Evolutionary conservation across 257 asterid species (phyloP), one percentile per base, ranked within the genome.

Genomic region (Cruciata laevipes): DNA sequence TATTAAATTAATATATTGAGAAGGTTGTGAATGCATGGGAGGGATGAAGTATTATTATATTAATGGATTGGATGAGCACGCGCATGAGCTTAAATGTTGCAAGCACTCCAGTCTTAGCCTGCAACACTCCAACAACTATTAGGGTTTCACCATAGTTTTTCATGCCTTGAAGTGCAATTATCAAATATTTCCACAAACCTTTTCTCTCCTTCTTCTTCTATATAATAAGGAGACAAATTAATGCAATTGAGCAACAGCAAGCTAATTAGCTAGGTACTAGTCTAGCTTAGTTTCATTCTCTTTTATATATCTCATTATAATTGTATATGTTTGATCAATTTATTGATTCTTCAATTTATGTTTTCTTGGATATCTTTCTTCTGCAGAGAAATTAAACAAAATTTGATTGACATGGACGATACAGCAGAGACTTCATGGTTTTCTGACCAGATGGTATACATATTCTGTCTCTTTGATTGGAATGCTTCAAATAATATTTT

Each of bases 101-200:
- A n/a, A 61, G 44, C 65, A 61, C 44, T 61, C 65, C 44, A 61
- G 4, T 61, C 24, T 31, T 61, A 61, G 18, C 44, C 65, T 16
- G 37, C 44, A 12, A 61, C 65, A 31, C 65, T 61, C 65, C 65
- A 61, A 17, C 20, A 42, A 42, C 13, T 47, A 16, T 16, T 31
- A 61, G 44, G 24, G 44, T 17, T 27, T 6, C 16, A 44, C 5
- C 18, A n/a, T n/a, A 3, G 8, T 33, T 37, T 30, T 32, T 12
- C 33, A 23, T 58, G 35, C 31, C 16, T 59, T 30, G 64, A 59
- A 61, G 65, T 31, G 44, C 4, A 7, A 44, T 61, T 31, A 61
- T 32, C 44, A 61, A 47, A 47, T 17, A 32, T 61, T 6, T 1
- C 24, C 14, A 16, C 3, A 14, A 17, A 31, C 32, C 35, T 6